Evolutionary conservation across 495 filamentous ascomycete genomes (phyloP), one percentile per base, ranked within the genome.

Genomic region (Talaromyces ruber): DNA sequence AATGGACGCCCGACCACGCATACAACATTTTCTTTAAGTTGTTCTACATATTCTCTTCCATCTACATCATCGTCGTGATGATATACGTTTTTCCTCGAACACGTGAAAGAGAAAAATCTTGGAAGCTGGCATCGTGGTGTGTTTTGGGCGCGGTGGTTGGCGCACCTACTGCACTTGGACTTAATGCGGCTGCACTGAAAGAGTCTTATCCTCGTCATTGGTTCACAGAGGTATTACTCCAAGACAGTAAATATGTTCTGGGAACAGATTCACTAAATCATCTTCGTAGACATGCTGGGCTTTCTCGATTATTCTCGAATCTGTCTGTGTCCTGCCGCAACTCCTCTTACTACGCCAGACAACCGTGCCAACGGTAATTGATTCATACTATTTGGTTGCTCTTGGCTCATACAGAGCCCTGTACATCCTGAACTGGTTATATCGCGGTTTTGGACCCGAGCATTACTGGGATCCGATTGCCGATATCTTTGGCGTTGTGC

Each of bases 381-480:
- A 96, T 68, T 94, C 90, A 7, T 96, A 89, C 75, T 98, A 98
- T 73, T 87, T 98, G 51, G 76, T 93, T 29, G 85, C 91, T 6
- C 81, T 98, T 1, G 95, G 95, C 30, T 86, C 88, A 12, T 98
- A 98, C 79, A 89, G 94, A 59, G 88, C 78, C 39, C 82, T 98
- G 58, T 97, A 98, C 77, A 87, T 97, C 63, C 73, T 96, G 52
- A 97, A 96, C 71, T 98, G 94, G 94, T 86, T 97, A 64, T 71
- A 84, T 21, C 86, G 89, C 3, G 81, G 79, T 50, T 72, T 86
- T 18, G 81, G 84, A 60, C 71, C 77, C 12, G 83, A 85, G 61
- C 69, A 76, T n/a, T 73, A 78, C 58, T 83, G 84, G 64, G 90
- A 94, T 65, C 81, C 82, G n/a, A 80, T 93, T 30, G 81, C 86